These are phyloP conservation scores for Lactuca sativa DNA, from an alignment of 129 eudicot species.

Conservation along the genomic window DNA sequence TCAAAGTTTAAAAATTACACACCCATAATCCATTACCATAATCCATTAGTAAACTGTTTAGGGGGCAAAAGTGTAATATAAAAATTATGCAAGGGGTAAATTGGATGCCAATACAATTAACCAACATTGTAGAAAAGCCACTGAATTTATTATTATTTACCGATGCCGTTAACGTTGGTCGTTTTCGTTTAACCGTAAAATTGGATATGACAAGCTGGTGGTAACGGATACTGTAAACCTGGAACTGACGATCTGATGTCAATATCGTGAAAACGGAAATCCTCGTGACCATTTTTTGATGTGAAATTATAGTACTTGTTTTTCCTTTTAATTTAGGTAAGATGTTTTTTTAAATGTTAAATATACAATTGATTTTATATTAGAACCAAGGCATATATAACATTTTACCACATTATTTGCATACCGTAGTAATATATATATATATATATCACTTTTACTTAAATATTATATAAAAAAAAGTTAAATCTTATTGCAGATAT, in stretches of 20 bases:
- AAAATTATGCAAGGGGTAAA: background rate
- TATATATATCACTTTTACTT: too few species aligned
- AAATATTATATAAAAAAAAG: too few species aligned
- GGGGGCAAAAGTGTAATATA: background rate
- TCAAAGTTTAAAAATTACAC: background rate
- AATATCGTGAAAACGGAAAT: slow-evolving; percentile 12
- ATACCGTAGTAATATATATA: too few species aligned
- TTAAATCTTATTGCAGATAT: too few species aligned
- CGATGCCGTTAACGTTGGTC: slow-evolving; percentile 11
- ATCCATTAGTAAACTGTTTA: background rate
- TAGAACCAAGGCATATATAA: too few species aligned
- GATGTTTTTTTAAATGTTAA: too few species aligned
- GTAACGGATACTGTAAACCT: background rate
- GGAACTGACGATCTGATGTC: slow-evolving; percentile 12
- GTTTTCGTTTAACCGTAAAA: slow-evolving; percentile 7
- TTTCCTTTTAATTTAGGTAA: too few species aligned
- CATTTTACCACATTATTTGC: too few species aligned
- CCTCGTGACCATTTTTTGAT: background rate
- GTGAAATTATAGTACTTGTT: background rate
- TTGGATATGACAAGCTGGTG: background rate
- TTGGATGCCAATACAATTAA: background rate
- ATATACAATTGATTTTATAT: too few species aligned
- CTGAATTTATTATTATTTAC: slow-evolving; percentile 10
- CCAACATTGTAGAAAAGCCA: slow-evolving; percentile 10
- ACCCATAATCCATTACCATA: background rate